Evolutionary conservation across 768 basidiomycete genomes (phyloP), one percentile per base, ranked within the genome.

Genomic region (Psilocybe subaeruginosa): DNA sequence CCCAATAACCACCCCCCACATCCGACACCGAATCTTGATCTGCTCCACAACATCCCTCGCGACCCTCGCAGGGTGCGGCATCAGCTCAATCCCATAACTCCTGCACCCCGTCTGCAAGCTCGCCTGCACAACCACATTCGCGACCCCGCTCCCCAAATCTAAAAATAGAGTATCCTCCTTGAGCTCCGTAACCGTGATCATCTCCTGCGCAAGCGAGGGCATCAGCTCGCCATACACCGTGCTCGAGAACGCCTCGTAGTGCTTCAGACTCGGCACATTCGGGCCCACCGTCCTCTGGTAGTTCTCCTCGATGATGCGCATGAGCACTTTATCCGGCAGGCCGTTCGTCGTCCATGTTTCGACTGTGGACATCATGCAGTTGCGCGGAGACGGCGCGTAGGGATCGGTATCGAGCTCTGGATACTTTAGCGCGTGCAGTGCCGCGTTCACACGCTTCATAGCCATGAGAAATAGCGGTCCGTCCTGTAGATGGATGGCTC

Each of bases 221-320:
- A 90, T 89, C 53, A 95, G 84, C 71, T 97, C 96, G 62, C 92
- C 97, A 69, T 95, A 98, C 29, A 91, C 92, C 55, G 89, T 89
- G 68, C 89, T 89, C 56, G 91, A 88, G 78, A 96, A 88, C 31
- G 92, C 86, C 68, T 86, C 84, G 72, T 98, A 96, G 66, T 88
- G 85, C 69, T 84, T 88, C 56, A 99, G 81, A 59, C 82, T 84
- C 55, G 86, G 85, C n/a, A 95, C 86, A 67, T 92, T 86, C 0
- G 97, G 97, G 4, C 96, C 96, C 1, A 98, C 95, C 16, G 88
- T 86, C 29, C 97, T 86, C 69, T 98, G 94, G 69, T 99, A 99
- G 39, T 89, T 92, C 78, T 98, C 95, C 47, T 95, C 94, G 55
- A 92, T 81, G 51, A 97, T 84, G 45, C 90, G 87, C 77, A 87